Base-by-base conservation (phyloP, 129 eudicot genomes). In the Flaveria bidentis region DNA sequence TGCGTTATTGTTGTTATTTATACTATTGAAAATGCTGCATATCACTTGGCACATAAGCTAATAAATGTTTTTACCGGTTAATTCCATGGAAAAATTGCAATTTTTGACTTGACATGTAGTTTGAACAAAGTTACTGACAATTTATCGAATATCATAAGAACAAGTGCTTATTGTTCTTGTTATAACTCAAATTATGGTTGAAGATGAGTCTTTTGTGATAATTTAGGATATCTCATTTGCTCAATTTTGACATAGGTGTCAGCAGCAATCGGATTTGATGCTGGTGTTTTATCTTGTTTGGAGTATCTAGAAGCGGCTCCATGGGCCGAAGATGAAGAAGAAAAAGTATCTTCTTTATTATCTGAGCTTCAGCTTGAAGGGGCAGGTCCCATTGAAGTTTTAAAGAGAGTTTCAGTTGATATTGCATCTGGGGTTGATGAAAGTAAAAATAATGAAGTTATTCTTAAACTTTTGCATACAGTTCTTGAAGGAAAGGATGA, bases 291-390 rank as follows among this genome's bases (percentile, higher is more conserved):
- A 67, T 91, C 97, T 5, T 93, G 98, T 79, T 89, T 93, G 87
- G 98, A 90, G 86, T 93, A 90, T 82, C 78, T 93, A 71, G 98
- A 93, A 82, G 98, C 97, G 30, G 98, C 97, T 41, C 98, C 98
- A 67, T 93, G 98, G 98, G 90, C 93, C 0, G 97, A 93, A 76
- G 97, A 91, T 45, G 98, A 91, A 51, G 98, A 93, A 85, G 96
- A 91, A 81, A 93, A 91, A 57, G 97, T 93, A 67, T 82, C 96
- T 65, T 87, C 98, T 46, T 82, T 91, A 41, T 75, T 93, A 73
- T 85, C 96, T 4, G 96, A 93, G 85, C 92, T 93, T 65, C 88
- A 82, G 11, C 93, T 93, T 4, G 96, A 93, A 86, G 93, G 93
- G 11, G 83, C 85, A 13, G 93, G 96, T 76, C 88, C 93, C 4